phyloP scores from a whole-genome alignment of 768 basidiomycete species.

The Rhizopogon salebrosus region DNA sequence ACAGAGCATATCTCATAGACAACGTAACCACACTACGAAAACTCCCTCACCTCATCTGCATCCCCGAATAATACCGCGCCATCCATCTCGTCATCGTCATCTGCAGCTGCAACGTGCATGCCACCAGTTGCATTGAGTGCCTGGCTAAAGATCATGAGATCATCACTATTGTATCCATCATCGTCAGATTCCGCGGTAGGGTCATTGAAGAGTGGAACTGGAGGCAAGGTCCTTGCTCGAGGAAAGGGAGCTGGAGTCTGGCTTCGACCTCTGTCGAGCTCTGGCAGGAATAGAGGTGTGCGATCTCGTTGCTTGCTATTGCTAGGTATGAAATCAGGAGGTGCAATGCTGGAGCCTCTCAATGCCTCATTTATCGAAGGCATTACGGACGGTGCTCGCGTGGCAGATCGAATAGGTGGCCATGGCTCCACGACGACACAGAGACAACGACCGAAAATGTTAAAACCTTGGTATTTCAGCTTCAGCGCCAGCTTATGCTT shows the following conservation, averaged over 20 bases:
- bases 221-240: slow-evolving; percentile 26
- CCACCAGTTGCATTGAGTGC: slow-evolving; percentile 55
- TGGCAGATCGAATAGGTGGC: slow-evolving; percentile 43
- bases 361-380: slow-evolving; percentile 19
- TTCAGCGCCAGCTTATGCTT: slow-evolving; percentile 70
- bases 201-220: slow-evolving; percentile 40
- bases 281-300: slow-evolving; percentile 75
- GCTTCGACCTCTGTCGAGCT: slow-evolving; percentile 40
- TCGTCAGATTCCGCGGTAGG: slow-evolving; percentile 24
- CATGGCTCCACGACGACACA: slow-evolving; percentile 84
- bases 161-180: slow-evolving; percentile 36
- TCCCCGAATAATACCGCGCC: slow-evolving; percentile 73
- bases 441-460: slow-evolving; percentile 65
- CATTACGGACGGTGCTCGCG: slow-evolving; percentile 27
- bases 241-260: slow-evolving; percentile 33
- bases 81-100: slow-evolving; percentile 76
- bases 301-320: slow-evolving; percentile 32
- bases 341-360: slow-evolving; percentile 29
- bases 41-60: slow-evolving; percentile 69
- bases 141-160: slow-evolving; percentile 76
- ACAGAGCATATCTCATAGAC: slow-evolving; percentile 6
- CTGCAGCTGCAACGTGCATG: slow-evolving; percentile 49
- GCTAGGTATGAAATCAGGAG: slow-evolving; percentile 22
- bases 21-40: slow-evolving; percentile 31
- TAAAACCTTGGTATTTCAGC: slow-evolving; percentile 67